Conservation (phyloP, 805 yeast genomes). For the Starmerella sp. region DNA sequence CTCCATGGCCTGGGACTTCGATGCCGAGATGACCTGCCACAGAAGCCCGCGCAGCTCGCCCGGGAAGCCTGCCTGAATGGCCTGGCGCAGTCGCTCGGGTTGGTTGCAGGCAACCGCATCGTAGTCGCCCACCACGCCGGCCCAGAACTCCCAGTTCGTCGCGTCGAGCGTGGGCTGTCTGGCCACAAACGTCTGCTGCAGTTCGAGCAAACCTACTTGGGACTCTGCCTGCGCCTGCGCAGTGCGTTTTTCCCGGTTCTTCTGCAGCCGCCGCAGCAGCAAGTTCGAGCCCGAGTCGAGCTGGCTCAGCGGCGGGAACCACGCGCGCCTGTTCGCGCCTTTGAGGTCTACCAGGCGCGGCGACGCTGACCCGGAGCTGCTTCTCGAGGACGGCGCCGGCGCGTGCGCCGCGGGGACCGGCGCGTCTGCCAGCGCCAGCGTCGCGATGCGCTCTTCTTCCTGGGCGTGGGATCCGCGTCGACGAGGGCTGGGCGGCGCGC, state of each 20-base stretch:
- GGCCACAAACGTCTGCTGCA: conserved; percentile 28
- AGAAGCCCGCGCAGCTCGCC: conserved; percentile 73
- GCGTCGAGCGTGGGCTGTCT: conserved; percentile 14
- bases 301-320: conserved; percentile 13
- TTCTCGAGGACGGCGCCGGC: not conserved
- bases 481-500: not conserved
- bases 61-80: conserved; percentile 72
- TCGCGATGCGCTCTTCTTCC: not conserved
- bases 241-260: conserved; percentile 17
- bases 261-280: conserved; percentile 22
- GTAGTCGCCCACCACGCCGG: conserved; percentile 66
- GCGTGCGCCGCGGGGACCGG: not conserved
- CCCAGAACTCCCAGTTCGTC: conserved; percentile 59
- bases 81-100: conserved; percentile 47
- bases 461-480: not conserved
- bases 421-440: not conserved
- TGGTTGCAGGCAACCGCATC: conserved; percentile 50
- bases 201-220: conserved; percentile 33
- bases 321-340: conserved; percentile 14
- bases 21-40: conserved; percentile 81
- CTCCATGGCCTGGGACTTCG: conserved; percentile 53
- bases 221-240: conserved; percentile 41
- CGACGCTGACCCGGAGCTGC: not conserved
- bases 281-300: conserved; percentile 11
- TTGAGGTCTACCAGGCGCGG: conserved; percentile 13